These are phyloP conservation scores for Ophiostoma himal-ulmi DNA, from an alignment of 2,329 filamentous ascomycete species.

Conservation along the genomic window DNA sequence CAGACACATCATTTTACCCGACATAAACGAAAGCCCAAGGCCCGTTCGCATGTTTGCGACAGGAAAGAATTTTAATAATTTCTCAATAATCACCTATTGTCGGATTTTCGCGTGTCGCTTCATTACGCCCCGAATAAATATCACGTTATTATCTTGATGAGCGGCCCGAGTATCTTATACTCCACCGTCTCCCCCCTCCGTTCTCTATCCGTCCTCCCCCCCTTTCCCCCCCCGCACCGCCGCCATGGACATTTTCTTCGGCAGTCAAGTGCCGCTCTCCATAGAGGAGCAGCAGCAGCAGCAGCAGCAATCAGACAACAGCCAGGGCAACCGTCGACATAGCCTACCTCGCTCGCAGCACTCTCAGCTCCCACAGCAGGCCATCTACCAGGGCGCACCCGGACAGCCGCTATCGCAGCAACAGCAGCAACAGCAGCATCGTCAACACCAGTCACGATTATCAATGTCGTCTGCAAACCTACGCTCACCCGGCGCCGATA, in stretches of 20 bases:
- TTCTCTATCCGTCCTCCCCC: not conserved
- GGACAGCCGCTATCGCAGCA: not conserved
- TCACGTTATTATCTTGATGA: not conserved
- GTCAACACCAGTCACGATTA: not conserved
- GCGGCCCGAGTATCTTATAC: not conserved
- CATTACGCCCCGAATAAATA: not conserved
- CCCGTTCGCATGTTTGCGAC: not conserved
- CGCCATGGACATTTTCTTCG: slow-evolving; percentile 21
- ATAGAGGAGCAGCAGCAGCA: slow-evolving; percentile 19
- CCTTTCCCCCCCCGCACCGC: not conserved
- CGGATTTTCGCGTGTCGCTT: not conserved
- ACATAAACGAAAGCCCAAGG: not conserved
- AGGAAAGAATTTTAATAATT: not conserved
- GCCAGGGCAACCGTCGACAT: not conserved
- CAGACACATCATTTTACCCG: not conserved
- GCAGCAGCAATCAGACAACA: slow-evolving; percentile 9
- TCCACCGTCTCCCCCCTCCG: not conserved
- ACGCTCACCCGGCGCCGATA: not conserved
- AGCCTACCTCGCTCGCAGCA: not conserved
- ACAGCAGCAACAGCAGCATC: not conserved
- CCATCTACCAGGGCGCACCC: not conserved
- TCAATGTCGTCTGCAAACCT: not conserved
- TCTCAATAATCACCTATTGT: not conserved
- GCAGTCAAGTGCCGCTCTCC: slow-evolving; percentile 16
- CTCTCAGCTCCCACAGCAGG: not conserved